Conservation (phyloP, 768 basidiomycete genomes). For the Saitozyma sp. region DNA sequence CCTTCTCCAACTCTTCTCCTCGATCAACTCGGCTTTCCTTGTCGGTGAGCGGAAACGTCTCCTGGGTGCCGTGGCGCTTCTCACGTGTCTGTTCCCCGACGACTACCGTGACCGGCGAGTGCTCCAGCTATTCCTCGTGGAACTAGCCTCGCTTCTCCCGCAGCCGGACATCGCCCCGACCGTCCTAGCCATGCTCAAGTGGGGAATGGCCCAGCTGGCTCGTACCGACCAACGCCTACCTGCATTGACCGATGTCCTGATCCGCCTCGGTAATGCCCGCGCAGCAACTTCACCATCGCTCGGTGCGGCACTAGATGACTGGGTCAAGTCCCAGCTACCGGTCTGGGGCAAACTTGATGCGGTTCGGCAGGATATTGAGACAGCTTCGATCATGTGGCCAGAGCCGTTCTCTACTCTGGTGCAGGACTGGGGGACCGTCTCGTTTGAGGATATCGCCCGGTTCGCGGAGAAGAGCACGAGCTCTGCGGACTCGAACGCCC, state of each 20-base stretch:
- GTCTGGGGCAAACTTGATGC: conserved; percentile 2
- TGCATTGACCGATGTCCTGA: conserved; percentile 65
- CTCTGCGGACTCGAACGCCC: too few relatives aligned
- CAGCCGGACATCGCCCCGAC: conserved; percentile 68
- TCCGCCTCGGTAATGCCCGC: conserved; percentile 58
- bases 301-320: conserved; percentile 2
- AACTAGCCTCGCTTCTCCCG: conserved; percentile 64
- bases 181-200: conserved; percentile 75
- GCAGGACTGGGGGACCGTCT: too few relatives aligned
- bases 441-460: too few relatives aligned
- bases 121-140: conserved; percentile 68
- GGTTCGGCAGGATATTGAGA: neutral
- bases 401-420: neutral
- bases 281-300: neutral
- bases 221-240: conserved; percentile 21
- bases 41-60: conserved; percentile 80
- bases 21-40: conserved; percentile 66
- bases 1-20: conserved; percentile 62
- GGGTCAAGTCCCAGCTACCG: neutral
- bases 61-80: conserved; percentile 70
- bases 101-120: conserved; percentile 64
- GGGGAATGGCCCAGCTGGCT: conserved; percentile 61
- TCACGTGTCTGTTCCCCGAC: conserved; percentile 64
- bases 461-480: too few relatives aligned
- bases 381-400: conserved; percentile 10